phyloP scores from a whole-genome alignment of 108 stramenopile species.

The Aurantiochytrium sp. region DNA sequence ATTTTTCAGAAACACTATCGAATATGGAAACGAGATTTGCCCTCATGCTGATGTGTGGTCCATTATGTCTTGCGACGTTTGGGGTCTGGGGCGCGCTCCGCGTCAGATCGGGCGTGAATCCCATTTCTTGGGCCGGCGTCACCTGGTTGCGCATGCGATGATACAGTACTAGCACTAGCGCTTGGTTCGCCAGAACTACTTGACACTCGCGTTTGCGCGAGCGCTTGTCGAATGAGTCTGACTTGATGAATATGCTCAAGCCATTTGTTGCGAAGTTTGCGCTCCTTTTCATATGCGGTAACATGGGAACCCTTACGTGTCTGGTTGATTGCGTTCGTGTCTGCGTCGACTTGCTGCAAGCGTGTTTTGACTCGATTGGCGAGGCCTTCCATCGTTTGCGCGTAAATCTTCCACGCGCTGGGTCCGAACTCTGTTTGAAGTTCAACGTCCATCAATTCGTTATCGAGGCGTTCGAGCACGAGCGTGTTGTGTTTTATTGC shows the following conservation, averaged over 20 bases:
- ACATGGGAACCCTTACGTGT: not conserved
- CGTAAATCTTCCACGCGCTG: not conserved
- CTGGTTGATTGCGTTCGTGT: not conserved
- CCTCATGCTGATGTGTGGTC: too few species aligned
- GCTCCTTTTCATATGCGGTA: not conserved
- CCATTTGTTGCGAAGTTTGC: not conserved
- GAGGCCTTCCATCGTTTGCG: not conserved
- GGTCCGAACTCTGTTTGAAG: not conserved
- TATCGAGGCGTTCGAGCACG: not conserved
- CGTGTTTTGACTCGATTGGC: not conserved
- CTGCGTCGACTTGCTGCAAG: not conserved
- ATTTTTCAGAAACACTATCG: too few species aligned
- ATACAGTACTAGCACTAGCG: too few species aligned
- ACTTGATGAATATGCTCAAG: not conserved
- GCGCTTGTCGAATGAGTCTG: not conserved
- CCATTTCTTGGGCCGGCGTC: too few species aligned
- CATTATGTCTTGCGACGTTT: too few species aligned
- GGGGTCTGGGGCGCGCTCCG: too few species aligned
- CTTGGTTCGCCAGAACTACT: too few species aligned
- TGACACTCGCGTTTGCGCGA: not conserved
- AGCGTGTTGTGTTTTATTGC: not conserved
- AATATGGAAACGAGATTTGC: too few species aligned
- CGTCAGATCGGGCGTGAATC: too few species aligned
- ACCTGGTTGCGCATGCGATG: too few species aligned
- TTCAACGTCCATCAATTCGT: not conserved